Conservation (phyloP, 2,329 filamentous ascomycete species). For the Fusarium compactum region DNA sequence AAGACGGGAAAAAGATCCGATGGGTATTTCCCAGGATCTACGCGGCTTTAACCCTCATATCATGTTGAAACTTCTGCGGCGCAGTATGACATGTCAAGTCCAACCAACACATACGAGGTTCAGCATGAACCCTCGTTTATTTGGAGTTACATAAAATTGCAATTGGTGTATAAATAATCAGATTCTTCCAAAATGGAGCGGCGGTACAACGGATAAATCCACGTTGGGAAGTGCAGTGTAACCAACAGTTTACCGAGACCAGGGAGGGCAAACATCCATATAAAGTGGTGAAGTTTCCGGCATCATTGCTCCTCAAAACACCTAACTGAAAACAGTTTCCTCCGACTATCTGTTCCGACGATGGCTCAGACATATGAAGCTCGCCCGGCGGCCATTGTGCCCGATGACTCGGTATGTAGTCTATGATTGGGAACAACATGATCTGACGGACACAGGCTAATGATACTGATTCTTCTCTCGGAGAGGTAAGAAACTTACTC, state of each 20-base stretch:
- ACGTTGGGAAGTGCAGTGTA: slow-evolving; percentile 12
- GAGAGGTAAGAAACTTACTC: background rate
- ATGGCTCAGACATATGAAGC: background rate
- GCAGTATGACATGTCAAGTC: slow-evolving; percentile 1
- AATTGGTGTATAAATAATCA: slow-evolving; percentile 1
- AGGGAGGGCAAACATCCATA: slow-evolving; percentile 8
- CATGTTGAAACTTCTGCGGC: background rate
- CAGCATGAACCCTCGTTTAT: background rate
- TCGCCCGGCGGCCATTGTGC: background rate
- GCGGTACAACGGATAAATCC: slow-evolving; percentile 8
- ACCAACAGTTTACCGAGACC: slow-evolving; percentile 7
- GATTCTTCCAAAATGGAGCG: background rate
- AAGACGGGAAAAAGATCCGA: background rate
- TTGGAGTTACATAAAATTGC: rapidly evolving
- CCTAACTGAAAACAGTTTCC: too few species aligned
- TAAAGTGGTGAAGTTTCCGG: slow-evolving; percentile 6
- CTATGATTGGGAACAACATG: too few species aligned
- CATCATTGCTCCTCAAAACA: background rate
- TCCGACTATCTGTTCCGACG: rapidly evolving
- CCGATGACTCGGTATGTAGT: background rate
- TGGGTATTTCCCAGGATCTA: background rate
- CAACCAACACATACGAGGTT: background rate
- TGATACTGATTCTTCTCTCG: slow-evolving; percentile 18
- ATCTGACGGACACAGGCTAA: background rate
- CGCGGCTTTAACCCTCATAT: background rate